Base-by-base conservation (phyloP, 345 rosid species). In the Streptanthus diversifolius region DNA sequence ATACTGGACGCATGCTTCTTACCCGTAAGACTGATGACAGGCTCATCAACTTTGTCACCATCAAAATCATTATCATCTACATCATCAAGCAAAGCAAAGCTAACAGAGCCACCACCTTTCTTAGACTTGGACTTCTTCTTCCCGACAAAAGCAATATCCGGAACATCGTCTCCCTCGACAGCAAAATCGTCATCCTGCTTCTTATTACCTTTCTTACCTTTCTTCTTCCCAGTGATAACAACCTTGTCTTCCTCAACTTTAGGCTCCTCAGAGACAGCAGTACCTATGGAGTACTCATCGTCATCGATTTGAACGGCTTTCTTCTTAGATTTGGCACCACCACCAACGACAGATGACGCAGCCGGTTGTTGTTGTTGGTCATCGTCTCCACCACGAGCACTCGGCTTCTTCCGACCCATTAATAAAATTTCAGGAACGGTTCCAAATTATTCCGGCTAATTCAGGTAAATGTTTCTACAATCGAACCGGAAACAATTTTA, bases 361-460 rank as follows among this genome's bases (percentile, higher is more conserved):
- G 80, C 25, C 0, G 64, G 53, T 33, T 2, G 27, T 6, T 30
- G 33, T 5, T 35, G 52, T 47, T 35, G 74, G 62, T 85, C 95
- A 3, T 87, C 95, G 5, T 82, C 95, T 5, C 86, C 95, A 8
- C 80, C 95, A 1, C 87, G 79, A 0, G 76, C 77, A 27, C 79
- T 77, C 13, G 88, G 78, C 86, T 86, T 91, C 88, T 89, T 91
- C 64, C 84, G 73, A 52, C 92, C 97, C 97, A 89, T 89, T 39
- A 51, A n/a, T 29, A 25, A 13, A 36, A 37, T 30, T 8, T 17
- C 24, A 40, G 22, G 10, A 33, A 5, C 49, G 29, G 58, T 71
- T 17, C 11, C 11, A 18, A 25, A 64, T 55, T 32, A 30, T 73
- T 56, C 51, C 51, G 36, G 45, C 22, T 55, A 64, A 21, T 44